Evolutionary conservation across 2,329 filamentous ascomycete species (phyloP), one percentile per base, ranked within the genome.

Genomic region (Onygena corvina): DNA sequence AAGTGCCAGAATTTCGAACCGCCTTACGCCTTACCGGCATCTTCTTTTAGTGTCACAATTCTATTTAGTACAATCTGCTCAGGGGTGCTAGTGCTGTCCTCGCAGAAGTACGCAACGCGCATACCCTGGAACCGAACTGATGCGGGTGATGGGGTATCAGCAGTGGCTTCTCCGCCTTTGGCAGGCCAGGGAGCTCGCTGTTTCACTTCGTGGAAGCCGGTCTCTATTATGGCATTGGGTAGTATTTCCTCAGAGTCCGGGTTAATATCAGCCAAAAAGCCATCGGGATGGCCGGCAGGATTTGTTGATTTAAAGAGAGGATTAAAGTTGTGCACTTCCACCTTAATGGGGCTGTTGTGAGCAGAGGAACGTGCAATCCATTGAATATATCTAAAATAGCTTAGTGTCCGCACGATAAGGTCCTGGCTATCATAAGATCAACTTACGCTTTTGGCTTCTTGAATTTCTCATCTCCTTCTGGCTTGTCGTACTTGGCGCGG

Each of bases 1-100:
- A 21, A 14, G 1, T 11, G 23, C 12, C n/a, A 11, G 12, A 8
- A 21, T 38, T 9, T 20, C 21, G 12, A 4, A 20, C 12, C 20
- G 23, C 9, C 7, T 7, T 53, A 53, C 8, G 46, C 44, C 47
- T 57, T 55, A 3, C 50, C 52, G 2, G 77, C 71, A 61, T 93
- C 86, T 67, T 94, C 89, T 71, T 94, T 94, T 61, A 95, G 67
- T 44, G 84, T 86, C 18, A 96, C 89, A 60, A 96, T 95, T 47
- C 87, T 77, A 70, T 96, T 96, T 25, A 96, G 70, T 44, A 96
- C 78, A 56, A 94, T 73, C 65, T 83, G 86, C n/a, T 86, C 84
- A 27, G 79, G 77, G 0, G 79, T 84, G 52, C 80, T 85, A 59
- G 94, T 87, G 18, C 76, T 78, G 63, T 95, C 89, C 64, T 73